Conservation (phyloP, 345 rosid species). For the Ailanthus altissimus region DNA sequence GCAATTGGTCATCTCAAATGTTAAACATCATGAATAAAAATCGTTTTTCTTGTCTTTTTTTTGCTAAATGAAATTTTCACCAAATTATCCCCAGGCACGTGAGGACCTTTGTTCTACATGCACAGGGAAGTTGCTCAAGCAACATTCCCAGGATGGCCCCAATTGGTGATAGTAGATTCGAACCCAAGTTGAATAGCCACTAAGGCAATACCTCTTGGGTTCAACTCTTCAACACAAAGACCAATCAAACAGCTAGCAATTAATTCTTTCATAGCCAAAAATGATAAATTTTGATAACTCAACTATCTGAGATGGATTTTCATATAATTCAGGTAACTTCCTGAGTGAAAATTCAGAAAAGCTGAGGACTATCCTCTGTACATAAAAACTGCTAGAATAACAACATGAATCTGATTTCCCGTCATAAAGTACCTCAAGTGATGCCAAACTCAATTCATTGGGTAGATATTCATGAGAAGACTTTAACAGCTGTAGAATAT, state of each 20-base stretch:
- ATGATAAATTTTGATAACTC: not conserved
- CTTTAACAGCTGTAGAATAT: constrained; percentile 60
- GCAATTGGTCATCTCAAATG: constrained; percentile 39
- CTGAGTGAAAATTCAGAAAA: constrained; percentile 10
- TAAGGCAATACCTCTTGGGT: not conserved
- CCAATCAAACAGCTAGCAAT: constrained; percentile 10
- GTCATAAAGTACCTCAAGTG: constrained; percentile 68
- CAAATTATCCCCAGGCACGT: not conserved
- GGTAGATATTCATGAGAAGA: constrained; percentile 51
- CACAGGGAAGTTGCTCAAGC: constrained; percentile 1
- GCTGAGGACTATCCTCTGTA: not conserved
- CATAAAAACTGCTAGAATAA: not conserved
- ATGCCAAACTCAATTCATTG: constrained; percentile 62
- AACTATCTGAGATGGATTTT: constrained; percentile 15
- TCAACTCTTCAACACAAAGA: constrained; percentile 7
- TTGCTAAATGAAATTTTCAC: not conserved
- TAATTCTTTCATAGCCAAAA: constrained; percentile 11
- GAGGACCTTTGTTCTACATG: not conserved
- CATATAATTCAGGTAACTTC: not conserved
- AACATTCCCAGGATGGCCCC: not conserved
- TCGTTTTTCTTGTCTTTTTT: not conserved
- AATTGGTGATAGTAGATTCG: not conserved
- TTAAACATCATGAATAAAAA: constrained; percentile 23
- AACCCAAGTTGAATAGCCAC: constrained; percentile 8
- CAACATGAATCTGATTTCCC: constrained; percentile 4